Base-by-base conservation (phyloP, 441 rosid species). In the Mallotus japonicus region DNA sequence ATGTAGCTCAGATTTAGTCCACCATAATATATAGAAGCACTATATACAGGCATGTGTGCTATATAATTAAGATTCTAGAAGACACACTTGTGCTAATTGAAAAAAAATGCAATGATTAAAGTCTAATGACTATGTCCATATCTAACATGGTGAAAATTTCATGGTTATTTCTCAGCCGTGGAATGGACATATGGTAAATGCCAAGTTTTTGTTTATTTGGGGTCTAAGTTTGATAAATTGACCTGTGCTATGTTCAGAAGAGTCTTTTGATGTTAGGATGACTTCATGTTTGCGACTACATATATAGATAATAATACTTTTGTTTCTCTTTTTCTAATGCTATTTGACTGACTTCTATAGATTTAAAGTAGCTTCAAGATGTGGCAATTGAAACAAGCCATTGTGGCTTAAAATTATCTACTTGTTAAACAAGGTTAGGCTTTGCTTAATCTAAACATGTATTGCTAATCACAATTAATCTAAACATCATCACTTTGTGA, bases 71-170 rank as follows among this genome's bases (percentile, higher is more conserved):
- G 19, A 19, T 60, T 74, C 67, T 57, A 62, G 68, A 69, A 71
- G 17, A 6, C 76, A 71, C 69, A 73, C 69, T 65, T 24, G 56
- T 75, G 4, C 42, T 49, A 37, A 50, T 46, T 37, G 54, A 19
- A 2, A 12, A 13, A 16, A n/a, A 44, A 44, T 19, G 69, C 66
- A 76, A 85, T 82, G 14, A 78, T 82, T 78, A 75, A 76, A 78
- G 70, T 16, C 13, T 20, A 62, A 78, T 42, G 87, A 82, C 82
- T 76, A 82, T 62, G 65, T 67, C 85, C 74, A 81, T 61, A 55
- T 15, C 60, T 28, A 22, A 28, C 32, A 1, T 16, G 16, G 58
- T 16, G 60, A 51, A 53, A 13, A 13, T 54, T 6, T 28, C 7
- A 20, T 19, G 37, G 40, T 63, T 3, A 42, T 16, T 50, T 63